These are phyloP conservation scores for Talaromyces marneffei DNA, from an alignment of 2,329 filamentous ascomycete species.

Conservation along the genomic window DNA sequence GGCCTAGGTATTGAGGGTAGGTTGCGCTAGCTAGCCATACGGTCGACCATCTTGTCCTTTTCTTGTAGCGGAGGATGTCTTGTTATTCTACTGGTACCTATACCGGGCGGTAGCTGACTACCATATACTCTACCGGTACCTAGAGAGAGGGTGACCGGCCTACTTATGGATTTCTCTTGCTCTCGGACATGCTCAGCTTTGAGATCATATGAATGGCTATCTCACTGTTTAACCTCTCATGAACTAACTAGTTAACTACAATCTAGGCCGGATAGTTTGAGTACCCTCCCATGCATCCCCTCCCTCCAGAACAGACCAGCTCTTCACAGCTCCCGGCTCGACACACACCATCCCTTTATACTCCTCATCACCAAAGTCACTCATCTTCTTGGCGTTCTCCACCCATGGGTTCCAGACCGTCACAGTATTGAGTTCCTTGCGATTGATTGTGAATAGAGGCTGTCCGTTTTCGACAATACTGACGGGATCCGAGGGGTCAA, in stretches of 20 bases:
- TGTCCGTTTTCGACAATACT: constrained; percentile 42
- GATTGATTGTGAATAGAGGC: constrained; percentile 64
- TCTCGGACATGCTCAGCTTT: no score
- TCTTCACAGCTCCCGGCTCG: constrained; percentile 77
- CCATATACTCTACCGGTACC: no score
- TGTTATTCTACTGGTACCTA: no score
- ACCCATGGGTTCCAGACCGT: constrained; percentile 98
- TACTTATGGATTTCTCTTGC: no score
- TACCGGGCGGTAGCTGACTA: no score
- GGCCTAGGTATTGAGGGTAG: no score
- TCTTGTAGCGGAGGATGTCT: no score
- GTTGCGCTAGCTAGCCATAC: no score
- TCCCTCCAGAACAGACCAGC: constrained; percentile 78
- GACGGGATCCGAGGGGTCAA: constrained; percentile 47
- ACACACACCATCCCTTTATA: constrained; percentile 93
- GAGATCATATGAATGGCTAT: not conserved
- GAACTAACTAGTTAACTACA: constrained; percentile 4
- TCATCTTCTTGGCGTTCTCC: constrained; percentile 74
- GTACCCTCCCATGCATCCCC: constrained; percentile 65
- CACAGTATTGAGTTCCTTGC: constrained; percentile 79
- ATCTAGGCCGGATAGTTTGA: constrained; percentile 47
- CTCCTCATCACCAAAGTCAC: constrained; percentile 80
- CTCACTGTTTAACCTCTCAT: not conserved
- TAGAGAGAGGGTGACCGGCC: no score
- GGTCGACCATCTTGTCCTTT: no score